A percentile compares a stretch with the other conserved stretches of the same genome.
These are phyloP conservation scores for Parathielavia hyrcaniae DNA, from an alignment of 495 filamentous ascomycete species.

Conservation along the genomic window DNA sequence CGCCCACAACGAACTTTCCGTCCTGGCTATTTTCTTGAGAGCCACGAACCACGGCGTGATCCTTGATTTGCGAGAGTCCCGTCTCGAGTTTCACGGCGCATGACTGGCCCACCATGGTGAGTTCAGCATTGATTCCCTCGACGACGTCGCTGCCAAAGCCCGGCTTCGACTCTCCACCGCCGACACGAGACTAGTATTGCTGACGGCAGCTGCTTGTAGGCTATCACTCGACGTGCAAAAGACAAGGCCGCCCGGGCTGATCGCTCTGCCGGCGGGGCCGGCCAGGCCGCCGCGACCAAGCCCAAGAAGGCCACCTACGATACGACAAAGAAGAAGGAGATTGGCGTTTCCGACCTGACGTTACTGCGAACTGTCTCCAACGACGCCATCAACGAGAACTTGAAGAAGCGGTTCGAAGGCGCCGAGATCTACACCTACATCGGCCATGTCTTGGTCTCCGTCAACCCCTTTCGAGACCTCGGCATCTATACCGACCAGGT, in stretches of 20 bases:
- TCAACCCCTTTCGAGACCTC: conserved; percentile 97
- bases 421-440: conserved; percentile 99
- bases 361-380: conserved; percentile 97
- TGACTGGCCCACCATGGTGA: conserved; percentile 31
- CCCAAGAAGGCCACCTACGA: conserved; percentile 96
- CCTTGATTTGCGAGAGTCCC: conserved; percentile 13
- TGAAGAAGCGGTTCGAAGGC: conserved; percentile 95
- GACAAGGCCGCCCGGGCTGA: conserved; percentile 60
- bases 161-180: not conserved
- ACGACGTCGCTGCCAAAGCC: not conserved
- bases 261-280: conserved; percentile 45
- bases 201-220: conserved; percentile 34
- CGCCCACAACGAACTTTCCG: not conserved
- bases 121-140: conserved; percentile 2
- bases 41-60: not conserved
- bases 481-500: conserved; percentile 96
- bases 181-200: conserved; percentile 1
- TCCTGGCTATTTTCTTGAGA: not conserved
- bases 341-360: conserved; percentile 96
- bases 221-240: conserved; percentile 52
- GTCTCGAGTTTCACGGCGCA: conserved; percentile 17
- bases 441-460: conserved; percentile 97
- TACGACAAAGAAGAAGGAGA: conserved; percentile 96
- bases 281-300: conserved; percentile 51
- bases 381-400: conserved; percentile 97